Base-by-base conservation (phyloP, 441 rosid genomes). In the Syzygium syzygioides region DNA sequence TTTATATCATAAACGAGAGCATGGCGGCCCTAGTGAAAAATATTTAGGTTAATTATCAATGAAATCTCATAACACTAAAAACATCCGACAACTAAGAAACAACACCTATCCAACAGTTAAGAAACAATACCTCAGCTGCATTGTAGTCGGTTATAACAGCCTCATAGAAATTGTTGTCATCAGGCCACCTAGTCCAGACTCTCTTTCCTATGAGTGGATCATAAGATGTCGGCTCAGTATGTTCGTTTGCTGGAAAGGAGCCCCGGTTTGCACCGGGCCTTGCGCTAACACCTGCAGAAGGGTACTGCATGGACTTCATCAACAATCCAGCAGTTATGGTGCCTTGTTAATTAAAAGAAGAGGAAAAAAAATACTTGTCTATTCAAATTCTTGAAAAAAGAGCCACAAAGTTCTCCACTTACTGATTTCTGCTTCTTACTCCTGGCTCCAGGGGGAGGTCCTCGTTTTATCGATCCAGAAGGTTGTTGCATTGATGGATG, bases 1-100 rank as follows among this genome's bases (percentile, higher is more conserved):
- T 93, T 92, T 41, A 95, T 95, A 89, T 97, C 99, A 95, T 98
- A 98, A 90, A 98, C 98, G 93, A 98, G 93, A 92, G 97, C 97
- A 96, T 98, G 99, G 88, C 92, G 95, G 60, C 98, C 99, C 99
- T 98, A 91, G 59, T 12, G 50, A 55, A 85, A 55, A 55, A 85
- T 23, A 85, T 11, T 55, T 85, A 55, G 26, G 60, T 53, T 85
- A 50, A 19, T 56, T 19, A 76, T 41, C 83, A 76, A 52, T 23
- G n/a, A 41, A 76, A 76, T 45, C 52, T 76, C 52, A 12, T 76
- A 76, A 41, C 83, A 76, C n/a, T 25, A 23, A 85, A 55, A 56
- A 55, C 87, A 54, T 89, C 79, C 92, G 91, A 50, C 86, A 86
- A 80, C 66, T 71, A 86, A 88, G 66, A 91, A 88, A 26, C 71